Conservation (phyloP, 163 green algal species). For the Scenedesmus sp. region DNA sequence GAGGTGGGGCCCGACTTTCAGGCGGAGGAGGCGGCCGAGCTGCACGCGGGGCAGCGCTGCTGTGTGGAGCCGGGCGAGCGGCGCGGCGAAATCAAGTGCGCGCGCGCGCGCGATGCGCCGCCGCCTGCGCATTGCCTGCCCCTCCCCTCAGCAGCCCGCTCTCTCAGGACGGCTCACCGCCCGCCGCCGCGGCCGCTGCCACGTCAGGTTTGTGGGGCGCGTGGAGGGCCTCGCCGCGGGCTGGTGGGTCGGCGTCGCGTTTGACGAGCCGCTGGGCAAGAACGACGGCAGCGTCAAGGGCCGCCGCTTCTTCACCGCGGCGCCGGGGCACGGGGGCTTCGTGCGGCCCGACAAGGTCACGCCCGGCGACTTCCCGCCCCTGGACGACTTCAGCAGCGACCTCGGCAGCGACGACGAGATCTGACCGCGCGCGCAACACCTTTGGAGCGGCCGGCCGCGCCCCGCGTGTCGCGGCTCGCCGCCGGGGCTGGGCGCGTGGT, state of each 20-base stretch:
- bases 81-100: constrained; percentile 80
- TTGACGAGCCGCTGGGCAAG: constrained; percentile 97
- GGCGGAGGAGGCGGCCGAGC: constrained; percentile 59
- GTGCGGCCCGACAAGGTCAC: constrained; percentile 83
- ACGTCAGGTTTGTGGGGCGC: constrained; percentile 81
- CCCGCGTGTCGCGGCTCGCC: too few species aligned
- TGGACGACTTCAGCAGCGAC: constrained; percentile 84
- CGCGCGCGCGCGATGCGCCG: too few species aligned
- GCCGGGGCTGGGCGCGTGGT: neutral
- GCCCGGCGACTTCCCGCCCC: constrained; percentile 83
- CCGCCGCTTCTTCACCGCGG: constrained; percentile 58
- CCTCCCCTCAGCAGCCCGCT: too few species aligned
- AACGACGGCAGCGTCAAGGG: constrained; percentile 87
- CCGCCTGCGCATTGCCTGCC: too few species aligned
- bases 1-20: constrained; percentile 18
- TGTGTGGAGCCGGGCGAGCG: constrained; percentile 84
- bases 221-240: constrained; percentile 85
- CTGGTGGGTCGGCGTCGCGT: constrained; percentile 95
- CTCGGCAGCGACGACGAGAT: constrained; percentile 76
- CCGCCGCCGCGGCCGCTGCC: constrained; percentile 13
- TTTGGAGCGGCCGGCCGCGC: too few species aligned
- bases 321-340: constrained; percentile 80
- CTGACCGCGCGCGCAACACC: too few species aligned
- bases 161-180: too few species aligned
- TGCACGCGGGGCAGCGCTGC: constrained; percentile 83